Evolutionary conservation across 768 basidiomycete genomes (phyloP), one percentile per base, ranked within the genome.

Genomic region (Leccinellum rugosiceps): DNA sequence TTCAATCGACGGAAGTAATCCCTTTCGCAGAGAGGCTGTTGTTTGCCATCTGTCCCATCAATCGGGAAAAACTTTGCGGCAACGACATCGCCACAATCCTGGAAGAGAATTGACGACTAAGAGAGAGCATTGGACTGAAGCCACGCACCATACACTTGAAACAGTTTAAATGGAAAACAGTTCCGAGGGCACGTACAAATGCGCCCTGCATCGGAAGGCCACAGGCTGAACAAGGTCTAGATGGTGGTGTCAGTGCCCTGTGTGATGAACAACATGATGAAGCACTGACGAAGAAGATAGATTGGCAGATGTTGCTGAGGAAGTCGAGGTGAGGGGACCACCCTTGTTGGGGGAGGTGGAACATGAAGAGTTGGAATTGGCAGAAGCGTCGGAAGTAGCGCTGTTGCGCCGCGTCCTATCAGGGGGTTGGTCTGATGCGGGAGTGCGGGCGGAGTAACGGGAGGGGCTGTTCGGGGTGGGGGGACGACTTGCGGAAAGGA

Each of bases 21-120:
- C 59, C 92, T 83, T 78, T 99, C 97, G 74, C 97, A 99, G n/a
- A 99, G 82, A 28, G 97, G 96, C 59, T 88, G 86, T 66, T 93
- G 94, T 70, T 84, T 88, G 59, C 88, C 86, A 66, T 94, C 93
- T 47, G 85, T 80, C 1, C 93, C 92, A 68, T 98, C 96, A 66
- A 98, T 92, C 19, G 97, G 96, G 74, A 99, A 99, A 78, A 99
- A 99, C 73, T 98, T 99, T 59, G 91, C 90, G 28, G 97, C 97
- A 44, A 99, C 97, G 48, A 98, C 90, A 66, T 90, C 87, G 64
- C 92, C 89, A 68, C 97, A 99, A 70, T 99, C 97, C 96, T 98
- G 68, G 23, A 19, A 50, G 14, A 59, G 34, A 52, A 59, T 60
- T 59, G 55, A 59, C 44, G 31, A 34, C 4, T 11, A 45, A 25